A percentile compares a stretch with the other conserved stretches of the same genome.
These are phyloP conservation scores for Nitzschia inconspicua DNA, from an alignment of 108 stramenopile genomes.

Conservation along the genomic window DNA sequence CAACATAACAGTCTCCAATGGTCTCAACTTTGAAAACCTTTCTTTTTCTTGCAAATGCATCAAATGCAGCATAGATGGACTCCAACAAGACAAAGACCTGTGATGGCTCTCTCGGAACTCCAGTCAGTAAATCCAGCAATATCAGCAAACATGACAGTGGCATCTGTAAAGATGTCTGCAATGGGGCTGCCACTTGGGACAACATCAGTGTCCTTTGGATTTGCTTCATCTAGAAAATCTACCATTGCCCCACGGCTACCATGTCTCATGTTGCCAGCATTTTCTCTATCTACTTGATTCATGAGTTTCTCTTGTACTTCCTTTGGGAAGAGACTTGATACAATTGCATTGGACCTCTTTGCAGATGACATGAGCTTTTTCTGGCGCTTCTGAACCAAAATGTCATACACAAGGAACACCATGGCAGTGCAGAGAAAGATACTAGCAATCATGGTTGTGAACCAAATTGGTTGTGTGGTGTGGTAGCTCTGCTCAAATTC, in stretches of 20 bases:
- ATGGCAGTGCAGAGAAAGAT: background rate
- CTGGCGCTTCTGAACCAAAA: background rate
- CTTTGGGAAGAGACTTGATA: constrained; percentile 19
- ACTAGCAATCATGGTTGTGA: background rate
- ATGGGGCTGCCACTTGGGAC: constrained; percentile 4
- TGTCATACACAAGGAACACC: background rate
- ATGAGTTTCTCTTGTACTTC: too few species aligned
- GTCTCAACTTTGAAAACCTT: too few species aligned
- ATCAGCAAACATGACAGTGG: too few species aligned
- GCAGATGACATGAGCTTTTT: constrained; percentile 2
- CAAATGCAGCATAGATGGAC: too few species aligned
- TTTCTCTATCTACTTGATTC: too few species aligned
- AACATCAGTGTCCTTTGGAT: too few species aligned
- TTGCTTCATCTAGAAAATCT: too few species aligned
- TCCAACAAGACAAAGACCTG: too few species aligned
- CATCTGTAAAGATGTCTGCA: background rate
- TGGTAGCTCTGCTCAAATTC: background rate
- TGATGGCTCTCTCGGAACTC: background rate
- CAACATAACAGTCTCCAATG: too few species aligned
- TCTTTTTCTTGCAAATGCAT: too few species aligned
- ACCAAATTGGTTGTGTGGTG: background rate
- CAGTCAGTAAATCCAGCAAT: background rate
- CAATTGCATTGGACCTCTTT: constrained; percentile 24
- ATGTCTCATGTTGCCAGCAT: too few species aligned
- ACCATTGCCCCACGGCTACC: too few species aligned